These are phyloP conservation scores for Coffea eugenioides DNA, from an alignment of 257 asterid species.

Conservation along the genomic window DNA sequence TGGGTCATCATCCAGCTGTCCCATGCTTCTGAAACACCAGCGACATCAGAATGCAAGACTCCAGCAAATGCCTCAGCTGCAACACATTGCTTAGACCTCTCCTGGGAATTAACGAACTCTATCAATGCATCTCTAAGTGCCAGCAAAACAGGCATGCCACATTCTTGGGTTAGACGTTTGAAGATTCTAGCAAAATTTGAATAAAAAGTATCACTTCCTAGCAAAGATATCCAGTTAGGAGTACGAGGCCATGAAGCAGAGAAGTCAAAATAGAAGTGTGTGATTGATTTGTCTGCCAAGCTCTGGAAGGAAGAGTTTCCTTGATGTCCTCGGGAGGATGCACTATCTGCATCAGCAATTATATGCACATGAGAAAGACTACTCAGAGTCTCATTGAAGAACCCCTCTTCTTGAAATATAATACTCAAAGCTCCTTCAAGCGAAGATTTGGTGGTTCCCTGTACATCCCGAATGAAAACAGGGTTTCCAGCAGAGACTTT, in stretches of 20 bases:
- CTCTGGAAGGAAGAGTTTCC: slow-evolving; percentile 82
- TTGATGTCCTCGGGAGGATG: slow-evolving; percentile 72
- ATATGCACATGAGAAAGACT: slow-evolving; percentile 95
- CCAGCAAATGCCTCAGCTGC: slow-evolving; percentile 99
- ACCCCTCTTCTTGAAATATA: slow-evolving; percentile 89
- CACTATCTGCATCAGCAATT: slow-evolving; percentile 62
- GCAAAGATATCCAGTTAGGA: slow-evolving; percentile 91
- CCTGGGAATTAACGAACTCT: slow-evolving; percentile 79
- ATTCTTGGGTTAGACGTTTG: slow-evolving; percentile 91
- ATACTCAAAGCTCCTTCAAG: slow-evolving; percentile 79
- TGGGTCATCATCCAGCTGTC: slow-evolving; percentile 83
- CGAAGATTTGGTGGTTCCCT: slow-evolving; percentile 58
- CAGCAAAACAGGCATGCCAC: slow-evolving; percentile 82
- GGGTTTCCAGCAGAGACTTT: slow-evolving; percentile 52
- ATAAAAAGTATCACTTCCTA: slow-evolving; percentile 80
- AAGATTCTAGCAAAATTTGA: slow-evolving; percentile 88
- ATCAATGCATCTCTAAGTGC: slow-evolving; percentile 65
- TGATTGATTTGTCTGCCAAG: slow-evolving; percentile 86
- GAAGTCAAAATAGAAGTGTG: slow-evolving; percentile 93
- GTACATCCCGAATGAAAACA: slow-evolving; percentile 31
- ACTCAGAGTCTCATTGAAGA: slow-evolving; percentile 73
- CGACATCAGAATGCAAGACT: slow-evolving; percentile 86
- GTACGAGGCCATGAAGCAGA: slow-evolving; percentile 99
- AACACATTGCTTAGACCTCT: slow-evolving; percentile 98
- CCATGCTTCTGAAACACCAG: slow-evolving; percentile 89